Conservation (phyloP, 208 protist genomes). For the Acanthamoeba lugdunensis region DNA sequence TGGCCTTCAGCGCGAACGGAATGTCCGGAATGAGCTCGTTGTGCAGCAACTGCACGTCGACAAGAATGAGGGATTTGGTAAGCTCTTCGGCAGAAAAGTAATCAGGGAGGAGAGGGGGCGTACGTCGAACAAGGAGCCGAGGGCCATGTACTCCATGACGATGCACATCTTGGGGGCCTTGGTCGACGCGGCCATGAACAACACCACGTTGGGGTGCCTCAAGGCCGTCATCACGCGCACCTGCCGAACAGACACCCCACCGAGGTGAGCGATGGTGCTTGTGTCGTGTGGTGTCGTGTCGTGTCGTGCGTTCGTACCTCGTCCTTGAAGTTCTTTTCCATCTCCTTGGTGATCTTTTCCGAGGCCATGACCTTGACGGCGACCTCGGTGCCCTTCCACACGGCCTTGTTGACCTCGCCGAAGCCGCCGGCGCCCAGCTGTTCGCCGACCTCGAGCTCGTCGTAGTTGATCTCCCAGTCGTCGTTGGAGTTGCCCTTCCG, state of each 20-base stretch:
- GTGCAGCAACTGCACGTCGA: background rate
- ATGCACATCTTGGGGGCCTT: conserved; percentile 6
- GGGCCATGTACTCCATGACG: conserved; percentile 27
- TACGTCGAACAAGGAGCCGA: background rate
- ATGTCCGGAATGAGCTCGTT: background rate
- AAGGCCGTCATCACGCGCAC: background rate
- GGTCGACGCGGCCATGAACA: conserved; percentile 2
- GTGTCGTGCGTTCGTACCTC: background rate
- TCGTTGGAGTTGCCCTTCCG: background rate
- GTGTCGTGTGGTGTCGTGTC: background rate
- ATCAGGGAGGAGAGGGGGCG: no score
- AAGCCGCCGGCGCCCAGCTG: conserved; percentile 42
- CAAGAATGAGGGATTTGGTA: no score
- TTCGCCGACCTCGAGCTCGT: conserved; percentile 52
- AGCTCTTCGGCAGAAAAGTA: no score
- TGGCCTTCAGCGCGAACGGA: background rate
- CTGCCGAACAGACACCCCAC: background rate
- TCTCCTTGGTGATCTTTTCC: conserved; percentile 59
- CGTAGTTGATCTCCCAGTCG: conserved; percentile 56
- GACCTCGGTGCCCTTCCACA: conserved; percentile 70
- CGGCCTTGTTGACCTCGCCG: conserved; percentile 58
- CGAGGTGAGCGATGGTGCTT: background rate
- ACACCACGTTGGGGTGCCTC: background rate
- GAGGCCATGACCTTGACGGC: conserved; percentile 57
- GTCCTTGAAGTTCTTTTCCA: conserved; percentile 58